Evolutionary conservation across 225 moss, liverwort and hornwort genomes (phyloP), one percentile per base, ranked within the genome.

Genomic region (Marchantia paleacea): DNA sequence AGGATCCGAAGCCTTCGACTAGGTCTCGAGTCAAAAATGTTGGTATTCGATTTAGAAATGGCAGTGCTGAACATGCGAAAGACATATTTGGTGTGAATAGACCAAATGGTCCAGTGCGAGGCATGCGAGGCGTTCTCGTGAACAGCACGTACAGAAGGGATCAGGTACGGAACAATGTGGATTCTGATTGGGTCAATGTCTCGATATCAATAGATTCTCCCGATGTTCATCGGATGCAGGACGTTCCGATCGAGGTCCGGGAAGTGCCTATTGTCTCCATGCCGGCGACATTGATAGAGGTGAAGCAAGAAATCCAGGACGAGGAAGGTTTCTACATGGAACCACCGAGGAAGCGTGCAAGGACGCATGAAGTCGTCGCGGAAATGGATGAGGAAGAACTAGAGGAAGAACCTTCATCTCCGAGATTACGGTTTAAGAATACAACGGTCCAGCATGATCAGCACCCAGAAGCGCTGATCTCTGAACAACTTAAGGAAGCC

Each of bases 161-260:
- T 18, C 39, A 47, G 9, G 9, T 72, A 0, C 54, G 28, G 28
- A 74, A 55, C 7, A 52, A 15, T 18, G 0, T 55, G 9, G 39
- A 75, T 15, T 76, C 75, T 58, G 39, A 30, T 10, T 76, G 75
- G 75, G 75, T 76, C 26, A 60, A 76, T 47, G 75, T 76, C 7
- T 15, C 55, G 58, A 76, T 76, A 18, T 58, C 75, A 10, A 39
- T 60, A 31, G 75, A 76, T 19, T 18, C 75, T 18, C 22, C 39
- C 0, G 19, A 60, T 6, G 55, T 3, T 47, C 13, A 57, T 20
- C 54, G 20, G 18, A 4, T 60, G 20, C 75, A 76, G 30, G 28
- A 31, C 7, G 13, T 55, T 55, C 54, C 75, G 1, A 26, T 55
- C 7, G 75, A 75, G 15, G 75, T 75, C 20, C 19, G n/a, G 16